Evolutionary conservation across 176 grass and related monocot species (phyloP).

Genomic region (Zea mays): DNA sequence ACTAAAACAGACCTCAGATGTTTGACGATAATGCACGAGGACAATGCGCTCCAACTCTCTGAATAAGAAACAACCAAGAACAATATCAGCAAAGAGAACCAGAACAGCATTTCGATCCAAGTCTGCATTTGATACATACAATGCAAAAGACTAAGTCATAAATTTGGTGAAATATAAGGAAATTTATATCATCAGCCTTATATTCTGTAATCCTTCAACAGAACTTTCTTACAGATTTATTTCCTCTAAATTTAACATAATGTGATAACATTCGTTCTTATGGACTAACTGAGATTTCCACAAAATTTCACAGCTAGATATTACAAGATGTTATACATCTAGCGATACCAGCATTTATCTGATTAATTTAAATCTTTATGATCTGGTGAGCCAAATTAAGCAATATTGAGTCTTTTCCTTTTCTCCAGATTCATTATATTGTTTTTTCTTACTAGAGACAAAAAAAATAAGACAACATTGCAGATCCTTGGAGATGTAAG

Average conservation of each 20-base stretch:
- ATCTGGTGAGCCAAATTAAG: not conserved
- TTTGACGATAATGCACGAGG: constrained; percentile 95
- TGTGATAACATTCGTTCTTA: constrained; percentile 3
- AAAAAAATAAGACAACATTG: not conserved
- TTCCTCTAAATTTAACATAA: constrained; percentile 9
- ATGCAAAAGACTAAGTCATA: constrained; percentile 24
- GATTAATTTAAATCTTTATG: not conserved
- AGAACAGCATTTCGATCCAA: constrained; percentile 20
- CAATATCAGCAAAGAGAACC: constrained; percentile 36
- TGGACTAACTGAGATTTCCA: not conserved
- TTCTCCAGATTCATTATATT: not conserved
- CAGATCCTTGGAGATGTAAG: constrained; percentile 5
- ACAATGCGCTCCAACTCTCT: constrained; percentile 92
- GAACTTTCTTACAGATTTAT: constrained; percentile 26
- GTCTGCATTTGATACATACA: constrained; percentile 21
- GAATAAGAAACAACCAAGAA: constrained; percentile 59
- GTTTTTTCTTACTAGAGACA: not conserved
- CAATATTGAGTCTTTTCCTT: not conserved
- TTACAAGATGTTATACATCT: constrained; percentile 12
- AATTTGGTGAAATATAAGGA: constrained; percentile 5
- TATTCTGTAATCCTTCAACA: constrained; percentile 12
- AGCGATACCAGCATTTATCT: constrained; percentile 1
- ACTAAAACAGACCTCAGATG: constrained; percentile 70
- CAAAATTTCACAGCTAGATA: not conserved
- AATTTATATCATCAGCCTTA: constrained; percentile 17